Evolutionary conservation across 768 basidiomycete genomes (phyloP), one percentile per base, ranked within the genome.

Genomic region (Strobilomyces dryophilus): DNA sequence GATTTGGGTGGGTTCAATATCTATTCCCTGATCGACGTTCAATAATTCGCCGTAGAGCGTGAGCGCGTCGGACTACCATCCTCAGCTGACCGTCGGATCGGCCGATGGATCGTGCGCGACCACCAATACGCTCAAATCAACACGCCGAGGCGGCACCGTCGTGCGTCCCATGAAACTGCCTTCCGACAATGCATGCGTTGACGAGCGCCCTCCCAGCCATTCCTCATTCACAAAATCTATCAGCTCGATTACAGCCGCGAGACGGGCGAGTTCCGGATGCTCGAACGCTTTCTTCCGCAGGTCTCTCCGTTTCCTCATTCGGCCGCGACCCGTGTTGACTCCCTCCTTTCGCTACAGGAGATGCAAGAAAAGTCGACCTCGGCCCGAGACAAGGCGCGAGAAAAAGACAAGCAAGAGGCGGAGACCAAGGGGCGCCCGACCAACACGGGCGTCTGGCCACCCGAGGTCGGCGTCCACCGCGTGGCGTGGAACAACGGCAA

Each of bases 161-260:
- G 89, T 91, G 64, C 54, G 87, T 73, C 17, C 5, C 0, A 44
- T 18, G 34, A 21, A 11, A 14, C 0, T 24, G 8, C 11, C 2
- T 7, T 27, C 17, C 18, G 43, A 27, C 2, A 5, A n/a, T 8
- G 27, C 36, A n/a, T 20, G 24, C 5, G 7, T 21, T 57, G 49
- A 50, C 35, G 15, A 20, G 1, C 51, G 43, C 39, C 8, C 49
- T 17, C 4, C 8, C 45, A 91, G 87, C 86, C 89, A 0, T 86
- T 89, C 62, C 82, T 92, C 56, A 76, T 83, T 15, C 85, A 90
- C 66, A 85, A 82, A 67, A 76, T 95, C 17, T 97, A 83, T 61
- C 89, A 90, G 63, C 77, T 98, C 48, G 95, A 98, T 69, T 92
- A 90, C 61, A 92, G 83, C 60, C 83, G 87, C 37, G 80, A 77